A percentile compares a stretch with the other conserved stretches of the same genome.
These are phyloP conservation scores for Podospora conica DNA, from an alignment of 495 filamentous ascomycete species.

Conservation along the genomic window DNA sequence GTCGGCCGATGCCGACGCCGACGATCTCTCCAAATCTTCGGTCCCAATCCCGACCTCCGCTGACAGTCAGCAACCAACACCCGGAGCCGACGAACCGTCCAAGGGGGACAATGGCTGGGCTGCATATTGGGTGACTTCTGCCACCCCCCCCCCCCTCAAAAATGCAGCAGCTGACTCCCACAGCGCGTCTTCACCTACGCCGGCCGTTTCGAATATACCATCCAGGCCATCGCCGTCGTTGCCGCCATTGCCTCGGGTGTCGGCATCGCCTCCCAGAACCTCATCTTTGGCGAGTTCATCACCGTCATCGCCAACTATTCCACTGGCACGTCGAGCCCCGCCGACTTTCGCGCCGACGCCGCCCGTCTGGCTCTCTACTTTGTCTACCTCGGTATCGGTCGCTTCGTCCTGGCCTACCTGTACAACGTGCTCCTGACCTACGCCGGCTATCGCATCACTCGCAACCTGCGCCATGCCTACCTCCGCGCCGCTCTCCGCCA, in stretches of 20 bases:
- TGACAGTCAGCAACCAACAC: neutral
- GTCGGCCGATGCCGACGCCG: neutral
- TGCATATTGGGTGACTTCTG: conserved; percentile 12
- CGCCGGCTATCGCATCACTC: conserved; percentile 23
- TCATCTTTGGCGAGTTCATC: conserved; percentile 32
- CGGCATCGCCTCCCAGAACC: conserved; percentile 31
- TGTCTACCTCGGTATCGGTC: conserved; percentile 49
- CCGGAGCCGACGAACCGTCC: neutral
- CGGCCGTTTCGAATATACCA: conserved; percentile 10
- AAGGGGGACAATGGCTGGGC: conserved; percentile 4
- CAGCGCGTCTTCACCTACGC: conserved; percentile 23
- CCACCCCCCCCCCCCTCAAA: neutral
- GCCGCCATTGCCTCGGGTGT: conserved; percentile 27
- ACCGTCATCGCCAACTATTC: conserved; percentile 24
- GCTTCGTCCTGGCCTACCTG: conserved; percentile 43
- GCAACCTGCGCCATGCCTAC: conserved; percentile 32
- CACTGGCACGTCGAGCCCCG: neutral
- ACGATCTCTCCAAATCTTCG: neutral
- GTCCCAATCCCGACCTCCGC: neutral
- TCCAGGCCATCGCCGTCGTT: conserved; percentile 15
- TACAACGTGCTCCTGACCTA: conserved; percentile 22
- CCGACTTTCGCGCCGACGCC: conserved; percentile 13
- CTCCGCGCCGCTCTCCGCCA: conserved; percentile 31
- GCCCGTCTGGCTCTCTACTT: conserved; percentile 37
- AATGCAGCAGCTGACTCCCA: neutral